phyloP scores from a whole-genome alignment of 1,284 basidiomycete genomes.

The Leccinum proximum region DNA sequence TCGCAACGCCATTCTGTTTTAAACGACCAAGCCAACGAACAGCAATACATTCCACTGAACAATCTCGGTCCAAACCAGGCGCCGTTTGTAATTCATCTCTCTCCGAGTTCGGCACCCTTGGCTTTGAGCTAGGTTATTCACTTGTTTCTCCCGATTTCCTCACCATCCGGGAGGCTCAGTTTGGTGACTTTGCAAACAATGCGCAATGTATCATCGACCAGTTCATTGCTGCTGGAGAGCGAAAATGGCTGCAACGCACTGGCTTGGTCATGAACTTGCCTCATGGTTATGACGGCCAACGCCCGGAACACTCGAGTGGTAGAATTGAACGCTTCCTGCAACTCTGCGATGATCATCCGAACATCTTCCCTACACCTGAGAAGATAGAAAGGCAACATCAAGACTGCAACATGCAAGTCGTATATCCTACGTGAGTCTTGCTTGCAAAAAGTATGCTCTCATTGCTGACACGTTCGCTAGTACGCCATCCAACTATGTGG shows the following conservation, averaged over 20 bases:
- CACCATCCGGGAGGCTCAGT: constrained; percentile 99
- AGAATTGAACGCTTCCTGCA: constrained; percentile 97
- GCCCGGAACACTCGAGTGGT: constrained; percentile 97
- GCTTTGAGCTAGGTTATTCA: constrained; percentile 99
- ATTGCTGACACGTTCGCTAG: constrained; percentile 34
- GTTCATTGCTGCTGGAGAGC: constrained; percentile 96
- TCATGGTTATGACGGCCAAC: constrained; percentile 99
- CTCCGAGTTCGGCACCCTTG: constrained; percentile 94
- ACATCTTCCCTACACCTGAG: constrained; percentile 85
- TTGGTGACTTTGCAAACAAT: constrained; percentile 98
- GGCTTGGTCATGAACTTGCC: constrained; percentile 93
- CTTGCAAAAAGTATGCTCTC: not conserved
- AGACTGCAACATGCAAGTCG: constrained; percentile 99
- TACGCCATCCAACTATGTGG: constrained; percentile 88
- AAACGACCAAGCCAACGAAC: constrained; percentile 94
- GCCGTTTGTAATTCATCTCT: constrained; percentile 97
- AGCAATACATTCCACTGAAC: constrained; percentile 88
- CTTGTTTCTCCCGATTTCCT: constrained; percentile 94
- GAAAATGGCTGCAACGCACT: constrained; percentile 97
- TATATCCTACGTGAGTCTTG: constrained; percentile 83
- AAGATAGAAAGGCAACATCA: constrained; percentile 96
- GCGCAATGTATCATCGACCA: constrained; percentile 99
- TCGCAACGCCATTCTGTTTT: constrained; percentile 99
- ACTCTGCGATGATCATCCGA: constrained; percentile 96
- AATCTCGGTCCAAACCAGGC: constrained; percentile 89